Evolutionary conservation across 176 grass and related monocot species (phyloP).

Genomic region (Carex kokanica): DNA sequence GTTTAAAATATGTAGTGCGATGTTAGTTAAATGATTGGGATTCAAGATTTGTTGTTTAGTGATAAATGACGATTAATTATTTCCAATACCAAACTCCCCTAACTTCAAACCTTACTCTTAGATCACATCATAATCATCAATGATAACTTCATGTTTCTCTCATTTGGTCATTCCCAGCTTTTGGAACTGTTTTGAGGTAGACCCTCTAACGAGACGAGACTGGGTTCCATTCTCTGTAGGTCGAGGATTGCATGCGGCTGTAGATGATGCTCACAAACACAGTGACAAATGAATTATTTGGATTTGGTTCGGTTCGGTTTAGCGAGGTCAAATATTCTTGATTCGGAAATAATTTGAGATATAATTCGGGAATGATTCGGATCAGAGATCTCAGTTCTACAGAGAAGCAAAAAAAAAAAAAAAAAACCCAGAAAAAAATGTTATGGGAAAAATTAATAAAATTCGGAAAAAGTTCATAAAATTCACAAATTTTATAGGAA

Average conservation of each 20-base stretch:
- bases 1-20: neutral
- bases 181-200: neutral
- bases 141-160: neutral
- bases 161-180: neutral
- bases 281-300: too few relatives aligned
- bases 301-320: too few relatives aligned
- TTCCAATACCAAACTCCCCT: neutral
- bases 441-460: too few relatives aligned
- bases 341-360: too few relatives aligned
- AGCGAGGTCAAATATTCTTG: too few relatives aligned
- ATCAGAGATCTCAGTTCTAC: too few relatives aligned
- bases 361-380: too few relatives aligned
- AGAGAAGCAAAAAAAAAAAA: too few relatives aligned
- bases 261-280: neutral
- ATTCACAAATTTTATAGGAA: too few relatives aligned
- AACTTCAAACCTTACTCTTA: neutral
- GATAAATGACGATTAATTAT: neutral
- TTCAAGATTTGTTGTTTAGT: neutral
- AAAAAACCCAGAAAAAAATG: too few relatives aligned
- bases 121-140: neutral
- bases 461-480: too few relatives aligned
- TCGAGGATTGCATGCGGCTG: neutral
- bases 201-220: neutral
- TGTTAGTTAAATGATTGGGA: conserved; percentile 17
- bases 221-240: neutral